Conservation (phyloP, 768 basidiomycete species). For the Gyrodon lividus region DNA sequence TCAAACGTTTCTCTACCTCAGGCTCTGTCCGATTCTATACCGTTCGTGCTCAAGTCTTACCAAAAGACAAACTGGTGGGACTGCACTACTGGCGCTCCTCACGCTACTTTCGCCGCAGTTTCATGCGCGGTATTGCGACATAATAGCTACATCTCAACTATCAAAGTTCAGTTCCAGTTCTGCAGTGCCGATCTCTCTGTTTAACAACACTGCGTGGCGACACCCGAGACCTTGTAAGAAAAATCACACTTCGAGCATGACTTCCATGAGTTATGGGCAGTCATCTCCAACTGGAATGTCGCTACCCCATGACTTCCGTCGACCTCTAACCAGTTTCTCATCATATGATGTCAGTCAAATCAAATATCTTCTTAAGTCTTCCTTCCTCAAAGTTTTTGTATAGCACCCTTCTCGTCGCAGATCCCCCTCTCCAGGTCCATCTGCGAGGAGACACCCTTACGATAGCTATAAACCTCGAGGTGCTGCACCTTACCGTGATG, state of each 20-base stretch:
- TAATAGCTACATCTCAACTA: conserved; percentile 5
- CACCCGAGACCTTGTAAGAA: conserved; percentile 2
- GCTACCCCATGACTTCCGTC: conserved; percentile 28
- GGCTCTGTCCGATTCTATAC: no score
- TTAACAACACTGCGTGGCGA: conserved; percentile 6
- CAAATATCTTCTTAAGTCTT: conserved; percentile 11
- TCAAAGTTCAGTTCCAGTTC: background rate
- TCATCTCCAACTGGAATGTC: conserved; percentile 26
- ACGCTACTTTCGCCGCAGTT: conserved; percentile 2
- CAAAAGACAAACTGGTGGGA: conserved; percentile 11
- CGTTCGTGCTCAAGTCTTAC: conserved; percentile 5
- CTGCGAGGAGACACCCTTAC: conserved; percentile 44
- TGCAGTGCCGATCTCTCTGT: background rate
- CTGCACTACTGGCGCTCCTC: background rate
- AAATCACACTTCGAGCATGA: conserved; percentile 17
- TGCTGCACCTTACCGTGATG: conserved; percentile 37
- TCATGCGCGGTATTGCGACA: conserved; percentile 4
- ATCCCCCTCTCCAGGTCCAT: conserved; percentile 49
- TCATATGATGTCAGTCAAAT: conserved; percentile 35
- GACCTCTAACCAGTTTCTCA: conserved; percentile 21
- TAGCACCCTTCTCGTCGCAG: conserved; percentile 38
- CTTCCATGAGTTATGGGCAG: conserved; percentile 27
- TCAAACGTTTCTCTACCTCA: conserved; percentile 28
- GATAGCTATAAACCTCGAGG: conserved; percentile 52
- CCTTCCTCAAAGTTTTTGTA: conserved; percentile 20